These are phyloP conservation scores for Exserohilum rostratum DNA, from an alignment of 2,329 filamentous ascomycete genomes.

Conservation along the genomic window DNA sequence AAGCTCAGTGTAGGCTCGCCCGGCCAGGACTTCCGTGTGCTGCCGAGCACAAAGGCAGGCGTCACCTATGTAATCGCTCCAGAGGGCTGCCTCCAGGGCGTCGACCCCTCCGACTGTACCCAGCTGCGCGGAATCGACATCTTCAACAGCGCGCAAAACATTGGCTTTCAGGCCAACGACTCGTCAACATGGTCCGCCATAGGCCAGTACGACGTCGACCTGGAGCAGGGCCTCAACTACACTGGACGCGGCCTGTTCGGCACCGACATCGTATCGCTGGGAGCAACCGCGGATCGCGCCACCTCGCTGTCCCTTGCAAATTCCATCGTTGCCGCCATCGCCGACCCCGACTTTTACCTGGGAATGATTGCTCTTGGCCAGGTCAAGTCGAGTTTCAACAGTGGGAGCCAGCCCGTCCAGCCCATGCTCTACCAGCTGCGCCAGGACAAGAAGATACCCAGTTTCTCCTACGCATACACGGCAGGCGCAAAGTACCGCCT, in stretches of 20 bases:
- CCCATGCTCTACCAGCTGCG: constrained; percentile 39
- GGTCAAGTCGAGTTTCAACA: constrained; percentile 39
- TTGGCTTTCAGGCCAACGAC: constrained; percentile 38
- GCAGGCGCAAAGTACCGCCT: constrained; percentile 44
- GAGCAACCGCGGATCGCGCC: constrained; percentile 25
- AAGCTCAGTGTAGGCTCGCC: constrained; percentile 49
- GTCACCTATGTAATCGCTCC: constrained; percentile 41
- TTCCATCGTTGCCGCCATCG: constrained; percentile 40
- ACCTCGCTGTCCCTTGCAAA: constrained; percentile 28
- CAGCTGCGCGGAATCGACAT: constrained; percentile 38
- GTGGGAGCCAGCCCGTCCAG: constrained; percentile 31
- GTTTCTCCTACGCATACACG: constrained; percentile 44
- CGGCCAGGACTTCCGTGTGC: constrained; percentile 47
- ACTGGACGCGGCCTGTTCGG: constrained; percentile 39
- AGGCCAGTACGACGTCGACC: constrained; percentile 38
- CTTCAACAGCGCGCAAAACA: constrained; percentile 37
- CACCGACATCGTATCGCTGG: constrained; percentile 39
- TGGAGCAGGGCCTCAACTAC: constrained; percentile 40
- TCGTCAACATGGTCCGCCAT: constrained; percentile 44
- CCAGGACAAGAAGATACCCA: constrained; percentile 40
- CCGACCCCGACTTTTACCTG: constrained; percentile 39
- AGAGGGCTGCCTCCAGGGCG: constrained; percentile 40
- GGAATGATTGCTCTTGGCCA: constrained; percentile 39
- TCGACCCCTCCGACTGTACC: constrained; percentile 39
- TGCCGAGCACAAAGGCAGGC: constrained; percentile 43